Percentiles rank a stretch among this genome's conserved stretches.
These are phyloP conservation scores for Evansstolkia leycettana DNA, from an alignment of 495 filamentous ascomycete species.

Conservation along the genomic window DNA sequence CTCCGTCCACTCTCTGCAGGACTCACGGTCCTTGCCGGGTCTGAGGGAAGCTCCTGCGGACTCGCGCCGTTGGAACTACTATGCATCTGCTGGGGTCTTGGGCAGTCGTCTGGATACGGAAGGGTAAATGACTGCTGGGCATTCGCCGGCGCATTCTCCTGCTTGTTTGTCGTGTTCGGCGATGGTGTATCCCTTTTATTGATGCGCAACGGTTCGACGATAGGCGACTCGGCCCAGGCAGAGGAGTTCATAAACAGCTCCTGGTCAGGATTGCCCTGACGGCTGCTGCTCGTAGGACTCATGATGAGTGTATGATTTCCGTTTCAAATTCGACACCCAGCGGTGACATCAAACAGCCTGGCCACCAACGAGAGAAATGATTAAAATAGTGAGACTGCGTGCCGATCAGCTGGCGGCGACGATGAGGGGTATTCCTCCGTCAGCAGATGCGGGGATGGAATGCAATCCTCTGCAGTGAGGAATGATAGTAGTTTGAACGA, in stretches of 20 bases:
- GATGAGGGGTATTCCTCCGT: background rate
- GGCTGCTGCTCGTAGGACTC: constrained; percentile 30
- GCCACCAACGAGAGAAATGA: no score
- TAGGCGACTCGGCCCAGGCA: constrained; percentile 48
- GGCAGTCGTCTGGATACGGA: constrained; percentile 68
- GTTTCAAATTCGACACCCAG: constrained; percentile 30
- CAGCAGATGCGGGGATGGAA: no score
- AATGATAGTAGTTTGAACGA: no score
- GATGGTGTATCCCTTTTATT: constrained; percentile 48
- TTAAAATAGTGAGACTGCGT: no score
- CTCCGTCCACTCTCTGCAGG: constrained; percentile 10
- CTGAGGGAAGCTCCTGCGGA: constrained; percentile 16
- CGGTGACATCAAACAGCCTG: constrained; percentile 37
- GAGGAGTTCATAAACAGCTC: constrained; percentile 60
- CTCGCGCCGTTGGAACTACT: constrained; percentile 19
- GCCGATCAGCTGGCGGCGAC: constrained; percentile 3
- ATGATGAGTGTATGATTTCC: no score
- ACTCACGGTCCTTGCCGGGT: no score
- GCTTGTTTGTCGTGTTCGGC: constrained; percentile 24
- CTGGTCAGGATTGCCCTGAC: constrained; percentile 47
- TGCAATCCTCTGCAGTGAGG: no score
- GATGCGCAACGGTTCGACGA: constrained; percentile 76
- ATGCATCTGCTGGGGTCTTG: constrained; percentile 34
- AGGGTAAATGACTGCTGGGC: constrained; percentile 38
- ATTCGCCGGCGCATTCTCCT: no score